Evolutionary conservation across 352 stramenopile genomes (phyloP), one percentile per base, ranked within the genome.

Genomic region (Phytopythium helicoides): DNA sequence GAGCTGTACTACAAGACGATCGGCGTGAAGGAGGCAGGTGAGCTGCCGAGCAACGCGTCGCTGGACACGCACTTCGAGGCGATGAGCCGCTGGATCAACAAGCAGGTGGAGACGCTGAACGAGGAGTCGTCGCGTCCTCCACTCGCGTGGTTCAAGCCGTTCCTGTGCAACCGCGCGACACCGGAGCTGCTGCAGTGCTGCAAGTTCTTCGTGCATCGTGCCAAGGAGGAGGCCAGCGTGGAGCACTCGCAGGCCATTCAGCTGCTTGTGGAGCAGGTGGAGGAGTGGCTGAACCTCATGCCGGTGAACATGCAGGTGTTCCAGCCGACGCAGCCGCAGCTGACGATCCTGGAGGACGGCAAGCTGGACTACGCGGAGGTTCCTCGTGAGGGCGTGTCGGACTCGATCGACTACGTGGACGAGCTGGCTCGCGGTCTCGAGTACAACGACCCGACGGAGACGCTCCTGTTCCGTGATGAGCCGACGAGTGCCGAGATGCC

Each of bases 161-260:
- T 75, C 57, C 35, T 89, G 52, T 85, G 79, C 62, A 90, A 92
- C 56, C 79, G 81, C 44, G 72, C 80, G 18, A 90, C 81, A 2
- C 75, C 73, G 0, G 76, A 92, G 47, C 60, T 90, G 12, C 47
- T 92, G 15, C 66, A 56, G 36, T 76, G 60, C 35, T 79, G 62
- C n/a, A 54, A 79, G 38, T 86, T 71, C 53, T 86, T 84, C 23
- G 63, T 72, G 8, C 62, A 59, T 14, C 68, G 71, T 6, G 74
- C 76, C 34, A 60, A 78, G 34, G 31, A 70, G 36, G 69, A 85
- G 47, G 70, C 66, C n/a, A 53, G 68, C 4, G 38, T 52, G 9
- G 73, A 86, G 19, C 67, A 76, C 42, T 70, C 73, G 1, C 74
- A 86, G 56, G 65, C 69, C 0, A 71, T 90, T 31, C 57, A 81